phyloP scores from a whole-genome alignment of 2,329 filamentous ascomycete genomes.

The Thermoascus crustaceus region DNA sequence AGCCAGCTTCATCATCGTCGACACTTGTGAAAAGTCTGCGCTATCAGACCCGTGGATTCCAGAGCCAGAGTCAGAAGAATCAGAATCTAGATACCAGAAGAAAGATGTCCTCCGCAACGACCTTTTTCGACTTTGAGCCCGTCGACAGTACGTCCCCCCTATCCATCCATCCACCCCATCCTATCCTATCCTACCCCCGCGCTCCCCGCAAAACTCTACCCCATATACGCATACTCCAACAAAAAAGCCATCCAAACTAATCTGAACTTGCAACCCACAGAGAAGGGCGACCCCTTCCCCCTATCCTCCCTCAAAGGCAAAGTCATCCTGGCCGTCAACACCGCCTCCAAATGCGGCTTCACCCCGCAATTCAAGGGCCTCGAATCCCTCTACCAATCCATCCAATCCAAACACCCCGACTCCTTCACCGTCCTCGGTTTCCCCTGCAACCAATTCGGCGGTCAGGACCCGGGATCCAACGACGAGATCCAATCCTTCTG shows the following conservation, averaged over 20 bases:
- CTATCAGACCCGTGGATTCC: neutral
- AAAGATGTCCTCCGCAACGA: constrained; percentile 53
- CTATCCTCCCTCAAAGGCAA: constrained; percentile 74
- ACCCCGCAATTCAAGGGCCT: constrained; percentile 90
- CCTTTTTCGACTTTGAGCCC: constrained; percentile 53
- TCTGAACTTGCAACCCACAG: constrained; percentile 44
- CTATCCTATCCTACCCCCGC: neutral
- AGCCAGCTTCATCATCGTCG: neutral
- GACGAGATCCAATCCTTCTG: constrained; percentile 79
- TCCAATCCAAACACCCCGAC: constrained; percentile 61
- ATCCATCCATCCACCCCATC: constrained; percentile 6
- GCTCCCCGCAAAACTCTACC: neutral
- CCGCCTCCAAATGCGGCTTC: constrained; percentile 97
- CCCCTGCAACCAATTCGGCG: constrained; percentile 95
- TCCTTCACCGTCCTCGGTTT: constrained; percentile 88
- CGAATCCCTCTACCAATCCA: constrained; percentile 76
- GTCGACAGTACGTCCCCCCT: constrained; percentile 43
- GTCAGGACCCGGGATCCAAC: constrained; percentile 77
- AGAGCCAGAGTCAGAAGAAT: neutral
- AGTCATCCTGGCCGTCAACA: constrained; percentile 94
- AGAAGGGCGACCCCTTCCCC: constrained; percentile 64
- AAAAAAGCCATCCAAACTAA: too few relatives aligned
- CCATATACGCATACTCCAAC: neutral
- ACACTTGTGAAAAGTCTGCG: neutral
- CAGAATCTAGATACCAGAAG: constrained; percentile 16